Evolutionary conservation across 1,284 basidiomycete species (phyloP).

Genomic region (Anthracocystis setariae): DNA sequence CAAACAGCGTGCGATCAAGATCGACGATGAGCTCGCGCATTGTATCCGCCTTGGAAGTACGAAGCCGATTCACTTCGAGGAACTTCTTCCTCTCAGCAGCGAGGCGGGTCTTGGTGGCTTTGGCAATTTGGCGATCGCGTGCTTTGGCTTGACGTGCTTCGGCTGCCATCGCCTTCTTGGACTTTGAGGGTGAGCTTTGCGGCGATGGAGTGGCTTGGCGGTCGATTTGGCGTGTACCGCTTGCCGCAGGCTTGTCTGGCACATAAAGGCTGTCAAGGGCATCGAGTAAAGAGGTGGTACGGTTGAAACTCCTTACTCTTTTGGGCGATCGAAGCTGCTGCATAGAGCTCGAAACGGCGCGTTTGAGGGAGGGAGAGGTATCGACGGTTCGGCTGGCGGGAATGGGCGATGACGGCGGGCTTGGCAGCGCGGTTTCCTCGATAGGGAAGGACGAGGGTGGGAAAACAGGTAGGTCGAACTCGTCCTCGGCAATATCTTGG

Average conservation of each 20-base stretch:
- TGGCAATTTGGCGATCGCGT: conserved; percentile 29
- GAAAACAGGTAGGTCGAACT: conserved; percentile 3
- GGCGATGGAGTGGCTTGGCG: not conserved
- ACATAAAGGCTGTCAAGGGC: conserved; percentile 35
- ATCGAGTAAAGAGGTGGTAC: conserved; percentile 29
- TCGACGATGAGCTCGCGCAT: conserved; percentile 49
- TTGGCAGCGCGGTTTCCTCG: conserved; percentile 15
- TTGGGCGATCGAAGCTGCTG: conserved; percentile 11
- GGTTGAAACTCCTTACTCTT: conserved; percentile 2
- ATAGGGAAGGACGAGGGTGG: conserved; percentile 26
- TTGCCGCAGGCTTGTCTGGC: conserved; percentile 3
- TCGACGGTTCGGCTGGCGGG: not conserved
- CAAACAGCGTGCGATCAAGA: conserved; percentile 35
- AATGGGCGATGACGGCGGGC: conserved; percentile 26
- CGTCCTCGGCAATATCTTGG: conserved; percentile 18
- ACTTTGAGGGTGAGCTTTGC: not conserved
- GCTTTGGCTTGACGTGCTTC: conserved; percentile 31
- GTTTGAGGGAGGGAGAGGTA: conserved; percentile 12
- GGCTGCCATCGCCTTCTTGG: conserved; percentile 15
- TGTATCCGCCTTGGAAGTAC: conserved; percentile 42
- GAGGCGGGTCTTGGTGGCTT: conserved; percentile 20
- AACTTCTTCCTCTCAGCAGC: conserved; percentile 41
- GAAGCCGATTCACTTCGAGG: conserved; percentile 45
- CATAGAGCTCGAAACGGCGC: not conserved
- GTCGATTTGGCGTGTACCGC: not conserved